Conservation (phyloP, 768 basidiomycete species). For the Cyathus striatus region DNA sequence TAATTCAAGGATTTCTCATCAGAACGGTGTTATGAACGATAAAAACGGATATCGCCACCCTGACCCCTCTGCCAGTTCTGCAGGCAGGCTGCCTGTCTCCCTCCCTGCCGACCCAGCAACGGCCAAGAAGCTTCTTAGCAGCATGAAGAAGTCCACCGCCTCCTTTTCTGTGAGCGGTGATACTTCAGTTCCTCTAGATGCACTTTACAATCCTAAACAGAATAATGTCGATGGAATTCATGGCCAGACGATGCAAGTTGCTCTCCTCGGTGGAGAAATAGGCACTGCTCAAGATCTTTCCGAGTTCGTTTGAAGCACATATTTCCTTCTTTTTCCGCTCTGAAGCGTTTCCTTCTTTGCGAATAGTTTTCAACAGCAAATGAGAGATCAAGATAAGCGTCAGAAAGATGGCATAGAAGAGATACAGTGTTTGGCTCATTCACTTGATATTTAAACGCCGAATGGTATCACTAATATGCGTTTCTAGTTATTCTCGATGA, state of each 20-base stretch:
- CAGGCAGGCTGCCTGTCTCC: too few relatives aligned
- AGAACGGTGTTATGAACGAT: too few relatives aligned
- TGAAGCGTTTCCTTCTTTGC: not conserved
- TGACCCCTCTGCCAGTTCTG: too few relatives aligned
- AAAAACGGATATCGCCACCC: too few relatives aligned
- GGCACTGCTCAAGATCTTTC: slow-evolving; percentile 34
- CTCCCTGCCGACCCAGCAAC: too few relatives aligned
- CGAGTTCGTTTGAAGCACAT: slow-evolving; percentile 26
- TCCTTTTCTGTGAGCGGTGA: slow-evolving; percentile 27
- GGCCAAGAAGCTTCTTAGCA: too few relatives aligned
- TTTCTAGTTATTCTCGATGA: slow-evolving; percentile 41
- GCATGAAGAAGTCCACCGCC: slow-evolving; percentile 23
- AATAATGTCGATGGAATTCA: slow-evolving; percentile 38
- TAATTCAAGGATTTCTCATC: too few relatives aligned
- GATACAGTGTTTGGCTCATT: slow-evolving; percentile 33
- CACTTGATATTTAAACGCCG: not conserved
- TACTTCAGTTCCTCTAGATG: not conserved
- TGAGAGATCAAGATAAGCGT: slow-evolving; percentile 36
- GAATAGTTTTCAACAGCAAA: slow-evolving; percentile 36
- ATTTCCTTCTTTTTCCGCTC: not conserved
- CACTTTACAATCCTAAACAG: slow-evolving; percentile 17
- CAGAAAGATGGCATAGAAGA: slow-evolving; percentile 41
- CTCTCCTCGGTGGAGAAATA: slow-evolving; percentile 30
- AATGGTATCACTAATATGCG: not conserved
- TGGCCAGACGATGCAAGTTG: slow-evolving; percentile 37